Base-by-base conservation (phyloP, 2,329 filamentous ascomycete genomes). In the Ophiostoma ulmi region DNA sequence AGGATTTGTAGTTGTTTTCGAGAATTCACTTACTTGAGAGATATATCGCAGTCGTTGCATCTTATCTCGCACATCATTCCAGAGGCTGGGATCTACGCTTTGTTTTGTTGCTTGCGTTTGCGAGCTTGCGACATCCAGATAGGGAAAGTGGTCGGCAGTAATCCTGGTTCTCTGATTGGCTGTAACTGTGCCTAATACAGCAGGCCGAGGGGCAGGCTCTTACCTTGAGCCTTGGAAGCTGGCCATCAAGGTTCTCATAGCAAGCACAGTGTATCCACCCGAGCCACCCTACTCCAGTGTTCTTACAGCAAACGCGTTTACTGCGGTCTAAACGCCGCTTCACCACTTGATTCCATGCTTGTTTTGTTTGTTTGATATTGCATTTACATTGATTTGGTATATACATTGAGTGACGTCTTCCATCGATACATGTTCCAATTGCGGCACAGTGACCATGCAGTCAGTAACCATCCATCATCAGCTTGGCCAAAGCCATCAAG, bases 171-270 rank as follows among this genome's bases (percentile, higher is more conserved):
- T 39, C 61, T 64, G 61, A 64, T 64, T 64, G 61, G 61, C 61
- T 39, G 31, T n/a, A 20, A 36, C 20, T 36, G 13, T 35, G 26
- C 17, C 61, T 64, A 3, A 38, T 6, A 36, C 11, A 35, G 58
- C 26, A 64, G 58, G 31, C 61, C 17, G 52, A 58, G 52, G 52
- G 8, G 52, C 52, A 64, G 31, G 10, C 26, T 64, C 61, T 64
- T 10, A 64, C 35, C 35, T 35, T 22, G 55, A 26, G 55, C 55
- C 31, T 63, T 58, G 10, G 7, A 4, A 11, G n/a, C 52, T 58
- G 61, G 31, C 61, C 61, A 64, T 64, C 61, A 64, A 64, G 61
- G 61, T 64, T 64, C 61, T 58, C 52, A 58, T 11, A 26, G 10
- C 10, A 4, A 11, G 22, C n/a, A 26, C 52, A 58, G 13, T 26